These are phyloP conservation scores for Solanum rostratum DNA, from an alignment of 257 asterid genomes.

Conservation along the genomic window DNA sequence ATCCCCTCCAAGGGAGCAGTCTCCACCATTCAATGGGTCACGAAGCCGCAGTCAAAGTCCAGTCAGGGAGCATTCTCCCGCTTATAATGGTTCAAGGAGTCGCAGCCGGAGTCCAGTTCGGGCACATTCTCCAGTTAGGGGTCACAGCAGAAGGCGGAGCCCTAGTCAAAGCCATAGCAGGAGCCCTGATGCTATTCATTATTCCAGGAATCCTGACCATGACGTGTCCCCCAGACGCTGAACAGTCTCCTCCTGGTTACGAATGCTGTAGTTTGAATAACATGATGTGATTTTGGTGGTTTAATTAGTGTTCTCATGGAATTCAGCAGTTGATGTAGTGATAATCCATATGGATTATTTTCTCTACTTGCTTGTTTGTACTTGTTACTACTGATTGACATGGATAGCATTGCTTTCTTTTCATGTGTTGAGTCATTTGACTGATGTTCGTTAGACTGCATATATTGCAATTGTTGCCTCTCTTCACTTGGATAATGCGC, in stretches of 20 bases:
- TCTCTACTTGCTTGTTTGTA: neutral
- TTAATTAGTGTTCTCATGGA: neutral
- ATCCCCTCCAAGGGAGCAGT: slow-evolving; percentile 25
- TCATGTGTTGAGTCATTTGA: neutral
- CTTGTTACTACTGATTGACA: neutral
- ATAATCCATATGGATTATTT: neutral
- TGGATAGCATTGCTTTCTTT: neutral
- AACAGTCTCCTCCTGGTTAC: neutral
- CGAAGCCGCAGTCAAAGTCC: slow-evolving; percentile 46
- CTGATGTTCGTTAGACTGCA: neutral
- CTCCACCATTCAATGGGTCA: slow-evolving; percentile 21
- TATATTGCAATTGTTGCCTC: neutral
- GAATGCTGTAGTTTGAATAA: neutral
- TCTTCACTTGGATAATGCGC: neutral
- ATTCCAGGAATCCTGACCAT: neutral
- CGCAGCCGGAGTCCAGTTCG: slow-evolving; percentile 39
- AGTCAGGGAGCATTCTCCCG: slow-evolving; percentile 36
- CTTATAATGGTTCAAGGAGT: slow-evolving; percentile 28
- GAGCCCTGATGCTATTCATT: neutral
- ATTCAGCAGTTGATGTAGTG: neutral
- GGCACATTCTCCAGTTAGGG: slow-evolving; percentile 7
- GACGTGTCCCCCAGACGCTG: neutral
- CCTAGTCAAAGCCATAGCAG: slow-evolving; percentile 13
- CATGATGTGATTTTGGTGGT: neutral
- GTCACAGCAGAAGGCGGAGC: slow-evolving; percentile 8